Base-by-base conservation (phyloP, 164 flowering plant species). In the Amborella trichopoda region DNA sequence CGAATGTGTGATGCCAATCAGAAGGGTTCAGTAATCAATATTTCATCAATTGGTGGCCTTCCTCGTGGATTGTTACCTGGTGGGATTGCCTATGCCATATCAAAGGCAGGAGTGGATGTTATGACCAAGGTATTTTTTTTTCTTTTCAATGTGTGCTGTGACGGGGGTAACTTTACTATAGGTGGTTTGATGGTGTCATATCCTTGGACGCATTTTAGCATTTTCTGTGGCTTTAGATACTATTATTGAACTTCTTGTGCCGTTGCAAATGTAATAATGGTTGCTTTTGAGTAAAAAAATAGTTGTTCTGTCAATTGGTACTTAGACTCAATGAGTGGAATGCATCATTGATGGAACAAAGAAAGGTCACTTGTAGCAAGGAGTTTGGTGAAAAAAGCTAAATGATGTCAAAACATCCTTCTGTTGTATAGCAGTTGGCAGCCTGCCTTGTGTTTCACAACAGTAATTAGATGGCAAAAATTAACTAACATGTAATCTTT, bases 11-110 rank as follows among this genome's bases (percentile, higher is more conserved):
- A 77, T 40, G 52, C 73, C 0, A 54, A 66, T 0, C 50, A 8
- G 5, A 74, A 65, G 39, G 96, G 96, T 37, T 81, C 96, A 1
- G 30, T 88, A 23, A 68, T 83, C 58, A 88, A 81, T 23, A 74
- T 88, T 38, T 72, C 86, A 18, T 83, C 94, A 10, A 76, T 73
- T 46, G 64, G 76, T 21, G 94, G 82, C 40, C 70, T 79, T 24
- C 14, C 67, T 40, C 75, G 91, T 10, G 94, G 81, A 4, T 69
- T 59, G 2, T 20, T 71, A 34, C 83, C 79, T 23, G 94, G 94
- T 22, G 74, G 60, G 12, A 46, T 59, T 48, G 81, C 74, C 23
- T 87, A 87, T 58, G 46, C 62, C 54, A 41, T 69, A 28, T 77
- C 94, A 2, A 83, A 87, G 59, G 59, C 77, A 4, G 94, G 59